These are phyloP conservation scores for Phlegmacium glaucopus DNA, from an alignment of 768 basidiomycete genomes.

Conservation along the genomic window DNA sequence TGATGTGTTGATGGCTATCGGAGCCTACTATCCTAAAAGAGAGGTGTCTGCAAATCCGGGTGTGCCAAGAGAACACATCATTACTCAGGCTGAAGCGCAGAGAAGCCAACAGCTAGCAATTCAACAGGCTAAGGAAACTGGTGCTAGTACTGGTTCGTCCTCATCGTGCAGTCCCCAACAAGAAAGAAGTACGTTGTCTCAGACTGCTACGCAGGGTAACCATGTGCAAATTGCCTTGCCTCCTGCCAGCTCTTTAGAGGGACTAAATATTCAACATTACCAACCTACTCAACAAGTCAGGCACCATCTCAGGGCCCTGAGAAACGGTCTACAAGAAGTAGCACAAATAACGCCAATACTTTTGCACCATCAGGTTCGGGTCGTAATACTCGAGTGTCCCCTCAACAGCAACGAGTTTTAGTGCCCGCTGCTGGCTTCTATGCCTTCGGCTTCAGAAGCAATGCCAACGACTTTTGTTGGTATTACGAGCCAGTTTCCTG, in stretches of 20 bases:
- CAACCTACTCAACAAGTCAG: conserved; percentile 15
- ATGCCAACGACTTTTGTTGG: conserved; percentile 53
- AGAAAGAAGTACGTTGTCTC: not conserved
- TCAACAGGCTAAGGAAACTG: conserved; percentile 19
- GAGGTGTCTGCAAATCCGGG: conserved; percentile 25
- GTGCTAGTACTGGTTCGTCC: conserved; percentile 16
- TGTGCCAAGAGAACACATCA: conserved; percentile 40
- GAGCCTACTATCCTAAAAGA: conserved; percentile 42
- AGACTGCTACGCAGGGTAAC: not conserved
- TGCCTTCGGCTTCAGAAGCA: conserved; percentile 3
- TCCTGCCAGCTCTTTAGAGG: conserved; percentile 4
- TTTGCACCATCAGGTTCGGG: conserved; percentile 4
- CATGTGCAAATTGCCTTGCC: not conserved
- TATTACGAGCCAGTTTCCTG: conserved; percentile 70
- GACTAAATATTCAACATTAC: conserved; percentile 26
- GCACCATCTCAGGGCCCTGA: conserved; percentile 6
- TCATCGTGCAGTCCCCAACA: not conserved
- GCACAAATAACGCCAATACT: conserved; percentile 3
- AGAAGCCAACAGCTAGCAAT: conserved; percentile 26
- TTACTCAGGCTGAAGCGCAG: conserved; percentile 38
- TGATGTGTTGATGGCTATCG: conserved; percentile 44
- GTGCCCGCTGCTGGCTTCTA: not conserved
- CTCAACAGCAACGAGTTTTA: conserved; percentile 7
- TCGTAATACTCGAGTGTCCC: conserved; percentile 9
- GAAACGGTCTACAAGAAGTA: conserved; percentile 17